Conservation (phyloP, 139 green algal genomes). For the Desmodesmus armatus region DNA sequence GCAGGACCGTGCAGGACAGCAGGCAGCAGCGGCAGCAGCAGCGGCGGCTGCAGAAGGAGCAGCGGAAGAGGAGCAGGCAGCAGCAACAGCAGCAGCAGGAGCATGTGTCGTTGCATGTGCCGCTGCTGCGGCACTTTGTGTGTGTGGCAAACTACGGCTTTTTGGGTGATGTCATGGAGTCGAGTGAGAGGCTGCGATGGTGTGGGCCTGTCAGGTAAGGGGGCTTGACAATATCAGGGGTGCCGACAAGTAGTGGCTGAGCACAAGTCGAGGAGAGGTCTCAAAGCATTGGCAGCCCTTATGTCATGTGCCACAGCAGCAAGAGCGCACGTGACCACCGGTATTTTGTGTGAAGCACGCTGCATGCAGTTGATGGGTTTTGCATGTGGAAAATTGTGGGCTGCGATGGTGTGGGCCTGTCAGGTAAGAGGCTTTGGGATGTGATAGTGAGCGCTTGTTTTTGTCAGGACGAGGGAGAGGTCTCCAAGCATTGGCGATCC, state of each 20-base stretch:
- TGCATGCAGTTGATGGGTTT: constrained; percentile 90
- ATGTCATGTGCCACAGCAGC: background rate
- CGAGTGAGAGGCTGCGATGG: constrained; percentile 73
- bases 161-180: constrained; percentile 85
- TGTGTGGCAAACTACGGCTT: constrained; percentile 82
- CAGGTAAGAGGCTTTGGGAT: constrained; percentile 44
- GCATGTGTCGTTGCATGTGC: background rate
- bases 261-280: too few species aligned
- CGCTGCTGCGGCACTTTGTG: constrained; percentile 54
- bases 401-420: constrained; percentile 77
- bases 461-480: too few species aligned
- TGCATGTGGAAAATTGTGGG: constrained; percentile 74
- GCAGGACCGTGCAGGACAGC: background rate
- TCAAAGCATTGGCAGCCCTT: too few species aligned
- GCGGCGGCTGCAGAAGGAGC: background rate
- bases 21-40: constrained; percentile 11
- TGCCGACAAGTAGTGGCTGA: too few species aligned
- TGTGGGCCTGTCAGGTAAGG: constrained; percentile 71
- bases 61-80: background rate
- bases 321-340: background rate
- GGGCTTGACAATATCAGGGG: too few species aligned
- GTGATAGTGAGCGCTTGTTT: too few species aligned
- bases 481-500: too few species aligned
- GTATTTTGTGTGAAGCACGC: constrained; percentile 61
- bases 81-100: background rate